Percentiles rank a stretch among this genome's conserved stretches.
Evolutionary conservation across 2,329 filamentous ascomycete species (phyloP).

Genomic region (Colletotrichum eleusines): DNA sequence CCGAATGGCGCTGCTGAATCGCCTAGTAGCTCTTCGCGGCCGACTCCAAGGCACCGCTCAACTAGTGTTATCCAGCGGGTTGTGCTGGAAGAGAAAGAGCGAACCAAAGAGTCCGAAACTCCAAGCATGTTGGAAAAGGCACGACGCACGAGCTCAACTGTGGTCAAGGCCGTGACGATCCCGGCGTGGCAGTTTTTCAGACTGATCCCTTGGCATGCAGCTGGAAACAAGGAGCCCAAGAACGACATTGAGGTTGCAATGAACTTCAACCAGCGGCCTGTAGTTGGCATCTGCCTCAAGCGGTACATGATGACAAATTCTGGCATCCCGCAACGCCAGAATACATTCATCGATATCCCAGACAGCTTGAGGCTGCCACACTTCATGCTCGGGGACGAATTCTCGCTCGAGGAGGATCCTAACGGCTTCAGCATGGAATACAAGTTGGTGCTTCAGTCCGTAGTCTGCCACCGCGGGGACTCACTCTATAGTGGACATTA

Average conservation of each 20-base stretch:
- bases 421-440: constrained; percentile 87
- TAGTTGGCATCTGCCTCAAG: constrained; percentile 93
- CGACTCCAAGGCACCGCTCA: constrained; percentile 60
- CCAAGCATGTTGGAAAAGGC: constrained; percentile 57
- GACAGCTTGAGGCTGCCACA: constrained; percentile 83
- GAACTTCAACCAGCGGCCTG: constrained; percentile 87
- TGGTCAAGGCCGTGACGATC: constrained; percentile 87
- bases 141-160: constrained; percentile 61
- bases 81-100: constrained; percentile 64
- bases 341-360: constrained; percentile 92
- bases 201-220: constrained; percentile 91
- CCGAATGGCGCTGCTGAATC: constrained; percentile 37
- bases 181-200: constrained; percentile 98
- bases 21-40: constrained; percentile 50
- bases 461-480: constrained; percentile 91
- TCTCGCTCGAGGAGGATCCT: constrained; percentile 66
- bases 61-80: constrained; percentile 73
- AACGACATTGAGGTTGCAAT: constrained; percentile 86
- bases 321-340: constrained; percentile 77
- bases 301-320: constrained; percentile 82
- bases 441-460: constrained; percentile 90
- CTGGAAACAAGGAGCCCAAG: constrained; percentile 62
- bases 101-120: constrained; percentile 57
- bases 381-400: constrained; percentile 84
- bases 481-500: constrained; percentile 93